These are phyloP conservation scores for Lyophyllum decastes DNA, from an alignment of 768 basidiomycete genomes.

Conservation along the genomic window DNA sequence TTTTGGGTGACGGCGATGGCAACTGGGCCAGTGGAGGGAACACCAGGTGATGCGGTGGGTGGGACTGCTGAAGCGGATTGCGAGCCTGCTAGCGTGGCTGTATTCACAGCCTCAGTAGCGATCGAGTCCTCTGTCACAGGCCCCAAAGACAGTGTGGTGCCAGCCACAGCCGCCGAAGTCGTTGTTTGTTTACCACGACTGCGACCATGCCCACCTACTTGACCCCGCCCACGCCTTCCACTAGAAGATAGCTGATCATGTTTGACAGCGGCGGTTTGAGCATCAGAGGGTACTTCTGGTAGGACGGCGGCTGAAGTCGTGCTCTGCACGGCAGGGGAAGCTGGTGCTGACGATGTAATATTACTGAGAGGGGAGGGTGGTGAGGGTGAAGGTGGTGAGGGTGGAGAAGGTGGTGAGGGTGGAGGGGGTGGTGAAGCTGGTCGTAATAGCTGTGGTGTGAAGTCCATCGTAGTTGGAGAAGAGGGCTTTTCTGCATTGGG, in stretches of 20 bases:
- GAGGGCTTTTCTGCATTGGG: neutral
- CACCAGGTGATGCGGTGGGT: too few species aligned
- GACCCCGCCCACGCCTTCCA: neutral
- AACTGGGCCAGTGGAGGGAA: neutral
- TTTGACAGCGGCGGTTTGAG: neutral
- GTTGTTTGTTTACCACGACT: too few species aligned
- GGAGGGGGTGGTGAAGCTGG: neutral
- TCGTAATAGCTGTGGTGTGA: neutral
- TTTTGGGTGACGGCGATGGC: neutral
- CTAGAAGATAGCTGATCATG: neutral
- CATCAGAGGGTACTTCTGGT: neutral
- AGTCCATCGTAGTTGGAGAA: neutral
- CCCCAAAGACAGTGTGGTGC: too few species aligned
- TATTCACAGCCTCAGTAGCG: neutral
- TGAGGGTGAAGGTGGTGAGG: neutral
- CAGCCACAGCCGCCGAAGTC: too few species aligned
- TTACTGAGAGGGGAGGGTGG: neutral
- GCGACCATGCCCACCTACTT: neutral
- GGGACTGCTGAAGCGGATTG: too few species aligned
- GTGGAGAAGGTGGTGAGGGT: neutral
- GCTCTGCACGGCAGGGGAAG: neutral
- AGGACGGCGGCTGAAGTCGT: too few species aligned
- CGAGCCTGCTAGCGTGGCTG: neutral
- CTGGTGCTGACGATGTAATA: neutral
- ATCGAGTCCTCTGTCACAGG: too few species aligned